phyloP scores from a whole-genome alignment of 805 yeast genomes.

The Lachancea thermotolerans region DNA sequence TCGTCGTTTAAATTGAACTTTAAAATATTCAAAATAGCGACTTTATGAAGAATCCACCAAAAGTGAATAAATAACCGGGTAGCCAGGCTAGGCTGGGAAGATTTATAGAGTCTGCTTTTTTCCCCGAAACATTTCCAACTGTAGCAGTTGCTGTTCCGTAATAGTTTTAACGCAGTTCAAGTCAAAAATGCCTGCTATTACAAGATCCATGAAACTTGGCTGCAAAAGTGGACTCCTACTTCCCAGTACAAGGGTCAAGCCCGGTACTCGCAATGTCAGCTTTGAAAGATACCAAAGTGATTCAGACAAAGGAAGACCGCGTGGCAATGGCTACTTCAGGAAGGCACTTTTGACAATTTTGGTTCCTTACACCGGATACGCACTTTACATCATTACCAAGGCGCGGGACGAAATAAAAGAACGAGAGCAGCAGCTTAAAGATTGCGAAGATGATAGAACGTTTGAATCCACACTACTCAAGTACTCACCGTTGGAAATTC shows the following conservation, averaged over 20 bases:
- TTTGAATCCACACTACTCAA: slow-evolving; percentile 20
- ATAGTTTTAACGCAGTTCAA: too few species aligned
- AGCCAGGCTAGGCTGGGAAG: too few species aligned
- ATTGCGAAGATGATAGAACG: slow-evolving; percentile 14
- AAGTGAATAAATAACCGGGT: too few species aligned
- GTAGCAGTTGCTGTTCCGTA: too few species aligned
- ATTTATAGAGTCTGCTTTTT: too few species aligned
- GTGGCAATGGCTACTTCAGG: slow-evolving; percentile 10
- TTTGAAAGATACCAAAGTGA: background rate
- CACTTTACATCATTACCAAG: slow-evolving; percentile 50
- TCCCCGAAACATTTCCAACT: too few species aligned
- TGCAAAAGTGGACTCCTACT: background rate
- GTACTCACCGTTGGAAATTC: slow-evolving; percentile 45
- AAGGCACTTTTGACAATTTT: slow-evolving; percentile 20
- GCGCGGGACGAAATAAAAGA: slow-evolving; percentile 48
- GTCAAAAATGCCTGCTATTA: too few species aligned
- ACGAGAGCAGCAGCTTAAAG: slow-evolving; percentile 32
- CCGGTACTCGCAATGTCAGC: background rate
- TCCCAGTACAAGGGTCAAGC: background rate
- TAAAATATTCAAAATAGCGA: too few species aligned
- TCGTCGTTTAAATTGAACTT: too few species aligned
- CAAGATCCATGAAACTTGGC: background rate
- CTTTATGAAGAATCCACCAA: too few species aligned
- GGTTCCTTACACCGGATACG: slow-evolving; percentile 55
- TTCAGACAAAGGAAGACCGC: background rate